These are phyloP conservation scores for Chalara sp. DNA, from an alignment of 2,329 filamentous ascomycete species.

Conservation along the genomic window DNA sequence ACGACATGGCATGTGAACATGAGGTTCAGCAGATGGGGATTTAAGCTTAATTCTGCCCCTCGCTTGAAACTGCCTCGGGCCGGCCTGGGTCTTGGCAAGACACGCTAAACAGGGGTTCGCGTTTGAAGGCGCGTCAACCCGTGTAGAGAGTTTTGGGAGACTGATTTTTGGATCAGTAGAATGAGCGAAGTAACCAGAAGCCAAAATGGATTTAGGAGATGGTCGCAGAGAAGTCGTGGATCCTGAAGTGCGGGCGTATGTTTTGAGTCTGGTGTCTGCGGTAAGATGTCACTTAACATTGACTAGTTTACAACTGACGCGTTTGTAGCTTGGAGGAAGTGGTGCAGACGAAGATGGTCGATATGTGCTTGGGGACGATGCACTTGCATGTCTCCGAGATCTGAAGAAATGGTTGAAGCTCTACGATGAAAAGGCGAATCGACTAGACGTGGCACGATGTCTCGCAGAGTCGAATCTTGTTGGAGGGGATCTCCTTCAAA, in stretches of 20 bases:
- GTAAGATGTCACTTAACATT: constrained; percentile 27
- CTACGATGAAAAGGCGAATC: constrained; percentile 88
- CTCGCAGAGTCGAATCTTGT: constrained; percentile 89
- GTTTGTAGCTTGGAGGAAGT: constrained; percentile 72
- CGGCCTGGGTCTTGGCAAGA: neutral
- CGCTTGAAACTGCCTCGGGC: too few relatives aligned
- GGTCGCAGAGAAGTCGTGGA: constrained; percentile 62
- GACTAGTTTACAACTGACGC: constrained; percentile 12
- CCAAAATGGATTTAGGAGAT: constrained; percentile 48
- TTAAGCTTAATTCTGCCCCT: too few relatives aligned
- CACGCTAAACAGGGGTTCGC: neutral
- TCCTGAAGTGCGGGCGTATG: constrained; percentile 85
- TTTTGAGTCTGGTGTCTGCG: constrained; percentile 89
- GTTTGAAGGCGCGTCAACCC: constrained; percentile 2
- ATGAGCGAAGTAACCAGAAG: too few relatives aligned
- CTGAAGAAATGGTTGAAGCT: constrained; percentile 92
- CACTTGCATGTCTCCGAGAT: constrained; percentile 84
- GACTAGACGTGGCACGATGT: constrained; percentile 90
- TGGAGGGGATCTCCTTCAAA: constrained; percentile 81
- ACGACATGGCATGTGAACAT: too few relatives aligned
- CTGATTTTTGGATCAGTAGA: neutral
- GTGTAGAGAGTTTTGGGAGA: constrained; percentile 16
- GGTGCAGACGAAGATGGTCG: constrained; percentile 71
- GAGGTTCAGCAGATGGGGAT: too few relatives aligned
- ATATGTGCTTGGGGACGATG: constrained; percentile 90